Percentiles rank a stretch among this genome's conserved stretches.
Evolutionary conservation across 2,329 filamentous ascomycete species (phyloP).

Genomic region (Fusarium sp.): DNA sequence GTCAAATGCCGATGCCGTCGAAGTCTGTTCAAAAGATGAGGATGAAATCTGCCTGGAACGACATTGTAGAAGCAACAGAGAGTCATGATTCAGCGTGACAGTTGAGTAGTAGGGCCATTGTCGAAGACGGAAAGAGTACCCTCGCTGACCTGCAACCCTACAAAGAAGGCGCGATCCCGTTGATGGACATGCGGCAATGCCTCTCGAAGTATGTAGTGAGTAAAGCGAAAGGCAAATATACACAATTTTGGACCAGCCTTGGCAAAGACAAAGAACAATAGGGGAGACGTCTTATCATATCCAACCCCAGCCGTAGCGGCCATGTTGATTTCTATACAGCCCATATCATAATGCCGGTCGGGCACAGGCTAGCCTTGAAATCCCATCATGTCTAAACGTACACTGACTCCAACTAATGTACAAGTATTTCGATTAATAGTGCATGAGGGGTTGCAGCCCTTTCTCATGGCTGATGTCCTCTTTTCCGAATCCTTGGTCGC

Average conservation of each 20-base stretch:
- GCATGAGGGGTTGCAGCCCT: constrained; percentile 11
- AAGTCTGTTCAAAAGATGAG: constrained; percentile 38
- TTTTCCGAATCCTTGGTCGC: constrained; percentile 8
- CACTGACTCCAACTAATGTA: constrained; percentile 49
- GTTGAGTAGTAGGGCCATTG: neutral
- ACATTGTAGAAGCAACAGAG: constrained; percentile 2
- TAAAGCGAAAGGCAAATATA: no score
- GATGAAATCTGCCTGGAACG: constrained; percentile 8
- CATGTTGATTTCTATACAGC: constrained; percentile 36
- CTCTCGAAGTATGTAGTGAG: no score
- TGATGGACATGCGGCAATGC: no score
- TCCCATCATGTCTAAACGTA: constrained; percentile 47
- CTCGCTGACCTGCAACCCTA: neutral
- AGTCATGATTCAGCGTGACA: neutral
- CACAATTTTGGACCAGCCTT: neutral
- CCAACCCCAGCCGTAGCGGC: constrained; percentile 18
- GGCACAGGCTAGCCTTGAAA: constrained; percentile 30
- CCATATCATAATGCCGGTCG: constrained; percentile 38
- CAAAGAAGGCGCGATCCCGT: neutral
- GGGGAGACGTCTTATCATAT: constrained; percentile 7
- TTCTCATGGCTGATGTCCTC: constrained; percentile 1
- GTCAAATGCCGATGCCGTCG: constrained; percentile 26
- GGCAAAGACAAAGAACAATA: neutral
- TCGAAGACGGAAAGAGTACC: neutral
- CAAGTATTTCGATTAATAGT: constrained; percentile 43